Conservation (phyloP, 352 stramenopile genomes). For the Globisporangium megalacanthum region DNA sequence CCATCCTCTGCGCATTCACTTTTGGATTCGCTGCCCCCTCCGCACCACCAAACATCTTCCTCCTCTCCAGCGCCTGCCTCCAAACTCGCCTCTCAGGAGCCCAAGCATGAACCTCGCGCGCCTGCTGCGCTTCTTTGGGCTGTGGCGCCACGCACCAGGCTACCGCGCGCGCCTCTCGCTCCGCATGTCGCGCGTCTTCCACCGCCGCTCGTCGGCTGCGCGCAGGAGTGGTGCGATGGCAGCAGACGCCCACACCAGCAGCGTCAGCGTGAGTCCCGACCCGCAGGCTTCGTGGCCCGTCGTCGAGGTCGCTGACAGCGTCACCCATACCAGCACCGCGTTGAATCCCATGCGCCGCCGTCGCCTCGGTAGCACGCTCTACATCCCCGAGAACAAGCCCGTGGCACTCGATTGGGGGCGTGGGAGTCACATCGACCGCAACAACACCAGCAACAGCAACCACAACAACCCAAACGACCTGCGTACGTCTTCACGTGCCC, state of each 20-base stretch:
- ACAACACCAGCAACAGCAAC: too few species aligned
- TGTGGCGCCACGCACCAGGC: conserved; percentile 5
- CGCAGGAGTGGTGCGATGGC: not conserved
- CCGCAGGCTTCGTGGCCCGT: not conserved
- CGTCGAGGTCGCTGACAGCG: not conserved
- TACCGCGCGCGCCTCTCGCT: conserved; percentile 3
- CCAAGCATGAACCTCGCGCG: conserved; percentile 9
- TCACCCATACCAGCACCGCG: not conserved
- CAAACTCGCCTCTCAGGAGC: not conserved
- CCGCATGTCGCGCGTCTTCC: conserved; percentile 10
- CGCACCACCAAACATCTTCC: not conserved
- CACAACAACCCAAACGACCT: conserved; percentile 5
- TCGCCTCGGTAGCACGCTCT: not conserved
- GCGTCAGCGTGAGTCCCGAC: not conserved
- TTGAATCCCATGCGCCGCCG: not conserved
- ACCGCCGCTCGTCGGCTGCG: conserved; percentile 2
- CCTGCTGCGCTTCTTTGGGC: conserved; percentile 16
- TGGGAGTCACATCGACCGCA: not conserved
- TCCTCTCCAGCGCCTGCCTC: too few species aligned
- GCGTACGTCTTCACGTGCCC: conserved; percentile 5
- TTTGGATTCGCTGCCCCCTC: too few species aligned
- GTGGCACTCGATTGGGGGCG: conserved; percentile 9
- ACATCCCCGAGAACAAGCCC: conserved; percentile 14
- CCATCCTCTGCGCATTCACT: too few species aligned
- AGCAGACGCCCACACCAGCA: not conserved